phyloP scores from a whole-genome alignment of 2,329 filamentous ascomycete genomes.

The Arthrobotrys sphaeroides region DNA sequence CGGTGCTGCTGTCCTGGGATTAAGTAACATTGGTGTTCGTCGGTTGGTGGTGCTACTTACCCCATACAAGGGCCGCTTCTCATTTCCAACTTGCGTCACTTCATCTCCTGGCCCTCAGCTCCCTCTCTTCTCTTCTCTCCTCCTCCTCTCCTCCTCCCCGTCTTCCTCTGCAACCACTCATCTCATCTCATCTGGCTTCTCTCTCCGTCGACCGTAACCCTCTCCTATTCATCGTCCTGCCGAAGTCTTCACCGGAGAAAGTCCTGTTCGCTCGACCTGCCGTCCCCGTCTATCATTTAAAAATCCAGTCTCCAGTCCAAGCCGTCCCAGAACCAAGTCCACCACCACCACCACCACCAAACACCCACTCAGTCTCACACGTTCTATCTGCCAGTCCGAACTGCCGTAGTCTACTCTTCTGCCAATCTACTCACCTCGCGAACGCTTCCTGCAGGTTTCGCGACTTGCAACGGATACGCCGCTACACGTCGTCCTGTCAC shows the following conservation, averaged over 20 bases:
- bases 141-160: background rate
- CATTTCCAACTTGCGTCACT: conserved; percentile 49
- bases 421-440: background rate
- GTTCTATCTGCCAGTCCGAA: background rate
- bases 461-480: conserved; percentile 15
- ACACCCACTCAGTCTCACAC: background rate
- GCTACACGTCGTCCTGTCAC: conserved; percentile 32
- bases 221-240: background rate
- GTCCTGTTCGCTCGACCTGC: conserved; percentile 10
- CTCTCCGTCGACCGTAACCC: conserved; percentile 20
- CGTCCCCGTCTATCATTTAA: conserved; percentile 48
- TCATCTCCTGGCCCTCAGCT: conserved; percentile 30
- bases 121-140: conserved; percentile 15
- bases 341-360: background rate
- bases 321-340: background rate
- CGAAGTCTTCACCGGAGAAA: background rate
- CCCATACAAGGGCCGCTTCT: conserved; percentile 14
- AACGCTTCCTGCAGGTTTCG: conserved; percentile 4
- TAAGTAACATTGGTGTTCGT: background rate
- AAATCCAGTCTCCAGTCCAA: background rate
- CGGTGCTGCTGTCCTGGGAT: conserved; percentile 27
- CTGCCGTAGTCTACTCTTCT: background rate
- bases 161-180: background rate
- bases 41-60: background rate
- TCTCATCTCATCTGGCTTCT: background rate